phyloP scores from a whole-genome alignment of 179 eudicot species.

The Spergularia azorica region DNA sequence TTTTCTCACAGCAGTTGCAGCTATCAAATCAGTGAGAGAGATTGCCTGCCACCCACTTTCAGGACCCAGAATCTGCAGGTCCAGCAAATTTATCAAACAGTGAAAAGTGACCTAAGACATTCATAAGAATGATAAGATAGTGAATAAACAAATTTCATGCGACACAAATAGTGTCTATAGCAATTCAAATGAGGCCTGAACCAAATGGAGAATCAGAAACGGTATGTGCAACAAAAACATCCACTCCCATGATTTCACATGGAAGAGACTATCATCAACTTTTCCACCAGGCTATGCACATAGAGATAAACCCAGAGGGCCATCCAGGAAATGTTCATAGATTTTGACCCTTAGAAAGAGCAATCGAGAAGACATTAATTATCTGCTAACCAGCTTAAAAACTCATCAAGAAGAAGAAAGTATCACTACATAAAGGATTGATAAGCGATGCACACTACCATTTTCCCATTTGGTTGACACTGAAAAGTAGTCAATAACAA shows the following conservation, averaged over 20 bases:
- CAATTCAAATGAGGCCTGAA: background rate
- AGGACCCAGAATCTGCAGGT: constrained; percentile 76
- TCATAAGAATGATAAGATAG: background rate
- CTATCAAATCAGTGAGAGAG: constrained; percentile 70
- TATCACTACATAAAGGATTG: too few species aligned
- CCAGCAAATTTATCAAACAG: background rate
- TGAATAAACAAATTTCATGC: background rate
- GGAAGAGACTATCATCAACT: background rate
- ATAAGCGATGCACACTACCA: too few species aligned
- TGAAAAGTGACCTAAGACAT: background rate
- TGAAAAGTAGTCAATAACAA: too few species aligned
- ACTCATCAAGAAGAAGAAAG: too few species aligned
- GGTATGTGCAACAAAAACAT: background rate
- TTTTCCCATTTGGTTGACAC: too few species aligned
- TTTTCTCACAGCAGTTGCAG: constrained; percentile 81
- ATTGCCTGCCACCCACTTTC: constrained; percentile 93
- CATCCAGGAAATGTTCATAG: background rate
- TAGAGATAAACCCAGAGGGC: background rate
- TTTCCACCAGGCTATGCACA: background rate
- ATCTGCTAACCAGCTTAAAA: too few species aligned
- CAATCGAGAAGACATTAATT: too few species aligned
- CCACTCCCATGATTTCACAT: background rate
- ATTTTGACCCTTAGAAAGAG: background rate
- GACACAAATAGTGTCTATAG: background rate
- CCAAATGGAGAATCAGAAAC: background rate